Base-by-base conservation (phyloP, 2,329 filamentous ascomycete genomes). In the Leptosphaerulina australis region DNA sequence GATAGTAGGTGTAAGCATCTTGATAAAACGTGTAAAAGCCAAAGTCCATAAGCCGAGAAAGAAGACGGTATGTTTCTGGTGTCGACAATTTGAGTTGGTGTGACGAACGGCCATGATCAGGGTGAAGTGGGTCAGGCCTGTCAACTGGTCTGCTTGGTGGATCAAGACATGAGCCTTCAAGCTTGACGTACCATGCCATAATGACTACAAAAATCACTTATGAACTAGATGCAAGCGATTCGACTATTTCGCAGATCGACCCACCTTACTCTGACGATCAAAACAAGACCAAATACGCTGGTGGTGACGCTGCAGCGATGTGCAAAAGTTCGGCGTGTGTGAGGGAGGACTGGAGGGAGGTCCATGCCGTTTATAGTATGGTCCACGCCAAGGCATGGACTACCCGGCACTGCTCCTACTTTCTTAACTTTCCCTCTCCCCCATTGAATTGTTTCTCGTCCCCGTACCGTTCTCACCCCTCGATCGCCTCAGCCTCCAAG, bases 211-310 rank as follows among this genome's bases (percentile, higher is more conserved):
- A 50, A 44, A 41, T 50, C 30, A 40, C 47, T 57, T 36, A 28
- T 31, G 15, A 22, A 22, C 10, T 17, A 21, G 17, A 22, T 38
- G 53, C 48, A 50, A 47, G 20, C 20, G 46, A 54, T 49, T 38
- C 43, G 51, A 18, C 21, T 14, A 15, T 52, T 52, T 48, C 55
- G 56, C 58, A 44, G 40, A 4, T 28, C 44, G 38, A 55, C 53
- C 51, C 22, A 45, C n/a, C 56, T 50, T 36, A 30, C 34, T 50
- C 37, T 26, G 72, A 71, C 75, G 84, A 84, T 74, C 76, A 77
- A 65, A 86, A 85, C 65, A 80, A 89, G 85, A 83, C 83, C 79
- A 85, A 84, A 78, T 81, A 88, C 73, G 77, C 74, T 67, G 73
- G 72, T 69, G 62, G 75, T 75, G 71, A 62, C 60, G 55, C 58